Conservation (phyloP, 495 filamentous ascomycete genomes). For the Cryomyces minteri region DNA sequence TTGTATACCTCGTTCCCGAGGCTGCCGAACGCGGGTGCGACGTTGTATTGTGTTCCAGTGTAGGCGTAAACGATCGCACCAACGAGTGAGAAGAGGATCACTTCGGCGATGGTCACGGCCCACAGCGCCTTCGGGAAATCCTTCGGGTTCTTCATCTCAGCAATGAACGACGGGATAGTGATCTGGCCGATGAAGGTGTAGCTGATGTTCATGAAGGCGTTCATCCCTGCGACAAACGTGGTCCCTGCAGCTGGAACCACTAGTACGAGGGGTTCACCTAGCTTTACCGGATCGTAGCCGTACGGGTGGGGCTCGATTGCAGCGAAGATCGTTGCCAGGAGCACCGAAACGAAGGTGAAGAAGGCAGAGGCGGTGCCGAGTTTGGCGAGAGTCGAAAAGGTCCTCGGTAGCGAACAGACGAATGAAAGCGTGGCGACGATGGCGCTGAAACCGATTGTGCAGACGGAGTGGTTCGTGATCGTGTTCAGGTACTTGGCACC, state of each 20-base stretch:
- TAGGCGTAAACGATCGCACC: constrained; percentile 63
- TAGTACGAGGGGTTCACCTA: constrained; percentile 41
- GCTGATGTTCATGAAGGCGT: constrained; percentile 73
- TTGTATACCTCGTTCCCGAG: constrained; percentile 51
- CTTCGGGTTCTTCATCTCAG: constrained; percentile 71
- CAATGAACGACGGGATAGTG: constrained; percentile 78
- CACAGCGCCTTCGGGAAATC: constrained; percentile 85
- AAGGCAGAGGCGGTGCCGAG: constrained; percentile 57
- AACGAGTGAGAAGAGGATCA: constrained; percentile 62
- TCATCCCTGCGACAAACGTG: constrained; percentile 60
- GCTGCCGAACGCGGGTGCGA: constrained; percentile 64
- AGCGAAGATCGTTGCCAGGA: constrained; percentile 62
- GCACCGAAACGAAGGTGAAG: constrained; percentile 72
- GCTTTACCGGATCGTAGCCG: constrained; percentile 25
- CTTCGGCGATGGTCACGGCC: constrained; percentile 68
- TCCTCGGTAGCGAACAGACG: constrained; percentile 61
- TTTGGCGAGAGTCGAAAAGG: constrained; percentile 58
- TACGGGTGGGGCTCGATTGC: constrained; percentile 52
- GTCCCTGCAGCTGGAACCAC: constrained; percentile 50
- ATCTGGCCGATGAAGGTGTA: constrained; percentile 93
- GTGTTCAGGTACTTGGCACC: constrained; percentile 76
- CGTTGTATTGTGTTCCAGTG: constrained; percentile 71
- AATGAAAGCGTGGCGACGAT: constrained; percentile 53
- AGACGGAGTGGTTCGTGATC: constrained; percentile 43
- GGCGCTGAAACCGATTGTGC: constrained; percentile 56